These are phyloP conservation scores for Colletotrichum melonis DNA, from an alignment of 2,329 filamentous ascomycete species.

Conservation along the genomic window DNA sequence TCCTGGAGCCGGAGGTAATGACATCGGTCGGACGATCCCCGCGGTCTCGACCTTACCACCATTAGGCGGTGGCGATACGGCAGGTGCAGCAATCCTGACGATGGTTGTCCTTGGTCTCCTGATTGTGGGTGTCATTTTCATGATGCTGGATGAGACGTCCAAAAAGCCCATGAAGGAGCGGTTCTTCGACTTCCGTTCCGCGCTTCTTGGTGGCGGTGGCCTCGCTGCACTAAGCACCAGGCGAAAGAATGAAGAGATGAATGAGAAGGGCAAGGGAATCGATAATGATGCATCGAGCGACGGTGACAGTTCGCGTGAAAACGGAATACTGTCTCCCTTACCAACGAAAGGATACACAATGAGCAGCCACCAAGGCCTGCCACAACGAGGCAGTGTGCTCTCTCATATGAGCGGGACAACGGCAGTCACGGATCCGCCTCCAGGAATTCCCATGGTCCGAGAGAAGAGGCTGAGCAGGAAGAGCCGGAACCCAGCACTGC, in stretches of 20 bases:
- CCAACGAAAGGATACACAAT: neutral
- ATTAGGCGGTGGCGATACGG: conserved; percentile 65
- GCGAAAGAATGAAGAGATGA: conserved; percentile 15
- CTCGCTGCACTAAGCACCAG: conserved; percentile 9
- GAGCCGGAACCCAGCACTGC: conserved; percentile 1
- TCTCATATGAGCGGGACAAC: conserved; percentile 26
- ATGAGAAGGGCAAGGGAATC: conserved; percentile 34
- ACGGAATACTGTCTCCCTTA: conserved; percentile 2
- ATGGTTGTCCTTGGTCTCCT: conserved; percentile 65
- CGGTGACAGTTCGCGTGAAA: neutral
- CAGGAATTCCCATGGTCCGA: conserved; percentile 19
- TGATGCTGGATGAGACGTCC: conserved; percentile 60
- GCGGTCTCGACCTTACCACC: conserved; percentile 47
- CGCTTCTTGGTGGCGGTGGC: conserved; percentile 20
- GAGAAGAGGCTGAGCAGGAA: conserved; percentile 30
- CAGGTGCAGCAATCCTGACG: conserved; percentile 75
- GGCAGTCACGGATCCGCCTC: neutral
- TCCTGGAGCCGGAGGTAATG: conserved; percentile 57
- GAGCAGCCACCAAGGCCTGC: neutral
- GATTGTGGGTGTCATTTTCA: conserved; percentile 62
- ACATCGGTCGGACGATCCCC: conserved; percentile 53
- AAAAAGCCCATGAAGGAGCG: conserved; percentile 47
- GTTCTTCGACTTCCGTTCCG: conserved; percentile 41
- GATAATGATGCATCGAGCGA: conserved; percentile 28
- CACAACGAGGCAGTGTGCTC: conserved; percentile 12